Percentiles rank a stretch among this genome's conserved stretches.
Evolutionary conservation across 1,284 basidiomycete species (phyloP).

Genomic region (Clitocybe nebularis): DNA sequence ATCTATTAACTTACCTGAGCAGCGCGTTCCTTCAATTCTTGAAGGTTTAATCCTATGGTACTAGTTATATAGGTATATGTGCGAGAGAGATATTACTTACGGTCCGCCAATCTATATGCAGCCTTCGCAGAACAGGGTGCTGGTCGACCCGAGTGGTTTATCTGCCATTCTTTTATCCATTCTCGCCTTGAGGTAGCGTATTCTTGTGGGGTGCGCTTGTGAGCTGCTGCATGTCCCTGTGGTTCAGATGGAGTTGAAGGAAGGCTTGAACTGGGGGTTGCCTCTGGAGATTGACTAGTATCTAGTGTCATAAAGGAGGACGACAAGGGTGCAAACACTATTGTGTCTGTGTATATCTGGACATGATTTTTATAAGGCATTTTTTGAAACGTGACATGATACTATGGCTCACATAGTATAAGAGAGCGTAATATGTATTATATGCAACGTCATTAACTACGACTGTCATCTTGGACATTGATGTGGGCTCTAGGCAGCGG

Average conservation of each 20-base stretch:
- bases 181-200: slow-evolving; percentile 45
- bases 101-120: slow-evolving; percentile 83
- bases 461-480: slow-evolving; percentile 53
- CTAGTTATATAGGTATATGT: slow-evolving; percentile 4
- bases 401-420: slow-evolving; percentile 67
- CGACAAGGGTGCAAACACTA: slow-evolving; percentile 81
- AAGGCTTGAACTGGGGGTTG: slow-evolving; percentile 20
- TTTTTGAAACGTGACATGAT: slow-evolving; percentile 3
- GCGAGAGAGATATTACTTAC: slow-evolving; percentile 37
- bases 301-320: slow-evolving; percentile 49
- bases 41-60: slow-evolving; percentile 59
- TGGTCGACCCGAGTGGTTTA: slow-evolving; percentile 55
- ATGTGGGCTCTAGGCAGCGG: slow-evolving; percentile 13
- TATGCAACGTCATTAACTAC: slow-evolving; percentile 78
- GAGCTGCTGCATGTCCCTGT: slow-evolving; percentile 24
- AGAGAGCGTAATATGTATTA: slow-evolving; percentile 76
- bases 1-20: slow-evolving; percentile 41
- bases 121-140: slow-evolving; percentile 86
- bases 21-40: slow-evolving; percentile 66
- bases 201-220: slow-evolving; percentile 34
- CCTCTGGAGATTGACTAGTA: slow-evolving; percentile 10
- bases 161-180: slow-evolving; percentile 67
- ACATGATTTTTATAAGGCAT: slow-evolving; percentile 1
- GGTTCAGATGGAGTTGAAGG: slow-evolving; percentile 28
- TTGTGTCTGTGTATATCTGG: slow-evolving; percentile 81